Evolutionary conservation across 2,329 filamentous ascomycete species (phyloP), one percentile per base, ranked within the genome.

Genomic region (Diaporthe velutina): DNA sequence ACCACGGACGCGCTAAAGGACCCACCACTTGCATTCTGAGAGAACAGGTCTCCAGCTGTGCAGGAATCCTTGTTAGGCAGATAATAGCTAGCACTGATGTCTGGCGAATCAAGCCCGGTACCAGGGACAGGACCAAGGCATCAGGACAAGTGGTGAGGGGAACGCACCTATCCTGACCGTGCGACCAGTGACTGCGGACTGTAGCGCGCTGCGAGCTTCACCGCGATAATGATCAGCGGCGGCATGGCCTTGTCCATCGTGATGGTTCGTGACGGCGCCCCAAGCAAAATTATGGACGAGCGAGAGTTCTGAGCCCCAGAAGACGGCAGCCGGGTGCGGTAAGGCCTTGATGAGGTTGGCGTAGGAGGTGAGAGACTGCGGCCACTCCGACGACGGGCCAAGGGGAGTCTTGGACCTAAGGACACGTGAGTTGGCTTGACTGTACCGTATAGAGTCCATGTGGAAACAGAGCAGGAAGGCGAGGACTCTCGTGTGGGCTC

Each of bases 101-200:
- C 22, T 50, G 13, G 48, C 22, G 15, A 30, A n/a, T 15, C n/a
- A 28, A 33, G 9, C n/a, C 4, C 3, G 17, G 40, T 4, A 30
- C 17, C 30, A 17, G 2, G 61, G 30, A 9, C 61, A 35, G 30
- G 13, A 40, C 33, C 15, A 60, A 17, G 10, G n/a, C 7, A 40
- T 5, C 17, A 4, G 15, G 25, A 15, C 2, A 17, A 1, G 19
- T 22, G 25, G 19, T 13, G 33, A 52, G 28, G 15, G 33, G 3
- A 6, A 50, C 70, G n/a, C 35, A 72, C 70, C 57, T 58, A 72
- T 61, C 57, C 70, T 50, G 35, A 72, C 70, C 4, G 57, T 64
- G 42, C 70, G 70, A 28, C 70, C 70, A 22, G 70, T 64, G 45
- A 72, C 45, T n/a, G 70, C 70, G 2, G 70, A 54, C 48, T 72